A percentile compares a stretch with the other conserved stretches of the same genome.
These are phyloP conservation scores for Elsinoe fawcettii DNA, from an alignment of 2,329 filamentous ascomycete genomes.

Conservation along the genomic window DNA sequence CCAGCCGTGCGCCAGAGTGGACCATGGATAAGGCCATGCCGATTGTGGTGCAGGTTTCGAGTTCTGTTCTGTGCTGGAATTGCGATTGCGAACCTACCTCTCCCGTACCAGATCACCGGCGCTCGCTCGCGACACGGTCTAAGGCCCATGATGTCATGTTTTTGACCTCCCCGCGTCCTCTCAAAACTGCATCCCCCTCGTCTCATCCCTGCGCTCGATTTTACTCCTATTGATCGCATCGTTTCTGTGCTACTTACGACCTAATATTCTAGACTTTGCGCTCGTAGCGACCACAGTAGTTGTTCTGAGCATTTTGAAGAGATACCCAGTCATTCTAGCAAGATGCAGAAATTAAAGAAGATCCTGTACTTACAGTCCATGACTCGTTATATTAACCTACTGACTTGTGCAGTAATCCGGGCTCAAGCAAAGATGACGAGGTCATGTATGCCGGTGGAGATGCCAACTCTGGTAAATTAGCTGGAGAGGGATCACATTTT, in stretches of 20 bases:
- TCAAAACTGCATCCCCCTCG: slow-evolving; percentile 5
- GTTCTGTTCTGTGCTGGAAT: neutral
- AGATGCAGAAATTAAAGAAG: slow-evolving; percentile 41
- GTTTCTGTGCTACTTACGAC: neutral
- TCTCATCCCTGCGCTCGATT: neutral
- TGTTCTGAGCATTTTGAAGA: neutral
- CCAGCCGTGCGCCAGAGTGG: slow-evolving; percentile 11
- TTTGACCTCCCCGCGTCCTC: slow-evolving; percentile 6
- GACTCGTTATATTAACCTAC: neutral
- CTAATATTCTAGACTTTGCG: neutral
- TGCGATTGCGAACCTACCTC: too few relatives aligned
- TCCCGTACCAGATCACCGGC: slow-evolving; percentile 7
- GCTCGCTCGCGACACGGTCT: neutral
- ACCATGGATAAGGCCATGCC: slow-evolving; percentile 2
- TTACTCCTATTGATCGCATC: neutral
- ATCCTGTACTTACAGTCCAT: slow-evolving; percentile 30
- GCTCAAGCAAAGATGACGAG: slow-evolving; percentile 31
- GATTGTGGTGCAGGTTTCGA: neutral
- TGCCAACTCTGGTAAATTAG: slow-evolving; percentile 16
- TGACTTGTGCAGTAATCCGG: slow-evolving; percentile 23
- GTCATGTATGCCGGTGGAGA: slow-evolving; percentile 31
- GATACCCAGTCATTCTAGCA: slow-evolving; percentile 7
- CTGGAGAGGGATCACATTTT: slow-evolving; percentile 25
- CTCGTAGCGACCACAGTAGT: neutral
- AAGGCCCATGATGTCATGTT: slow-evolving; percentile 3